Evolutionary conservation across 768 basidiomycete genomes (phyloP).

Genomic region (Lyophyllum shimeji): DNA sequence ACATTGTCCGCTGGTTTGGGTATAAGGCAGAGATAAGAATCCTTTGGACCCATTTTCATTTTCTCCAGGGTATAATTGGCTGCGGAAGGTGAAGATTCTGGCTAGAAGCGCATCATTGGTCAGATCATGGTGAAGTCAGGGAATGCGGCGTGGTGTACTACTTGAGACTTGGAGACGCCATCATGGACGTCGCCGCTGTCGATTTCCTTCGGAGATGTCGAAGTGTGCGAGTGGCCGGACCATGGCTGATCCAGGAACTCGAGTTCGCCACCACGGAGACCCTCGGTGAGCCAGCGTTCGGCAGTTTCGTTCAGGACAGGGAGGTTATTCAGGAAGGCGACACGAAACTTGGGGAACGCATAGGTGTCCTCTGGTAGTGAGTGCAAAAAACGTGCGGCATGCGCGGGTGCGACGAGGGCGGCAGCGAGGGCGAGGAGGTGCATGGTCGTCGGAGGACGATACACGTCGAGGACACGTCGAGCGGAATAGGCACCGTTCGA

Average conservation of each 20-base stretch:
- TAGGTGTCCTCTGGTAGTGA: constrained; percentile 78
- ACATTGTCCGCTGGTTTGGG: constrained; percentile 57
- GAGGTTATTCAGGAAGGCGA: constrained; percentile 77
- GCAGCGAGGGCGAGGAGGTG: constrained; percentile 17
- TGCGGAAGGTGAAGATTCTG: constrained; percentile 16
- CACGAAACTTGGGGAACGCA: constrained; percentile 80
- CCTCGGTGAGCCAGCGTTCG: constrained; percentile 68
- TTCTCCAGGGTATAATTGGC: constrained; percentile 59
- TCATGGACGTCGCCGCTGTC: constrained; percentile 41
- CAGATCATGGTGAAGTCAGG: constrained; percentile 19
- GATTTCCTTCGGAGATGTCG: constrained; percentile 54
- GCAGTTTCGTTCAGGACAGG: constrained; percentile 75
- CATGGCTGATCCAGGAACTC: constrained; percentile 76
- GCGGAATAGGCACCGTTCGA: not conserved
- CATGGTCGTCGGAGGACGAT: constrained; percentile 3
- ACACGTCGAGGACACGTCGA: constrained; percentile 7
- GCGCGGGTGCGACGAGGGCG: constrained; percentile 27
- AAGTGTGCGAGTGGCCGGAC: constrained; percentile 40
- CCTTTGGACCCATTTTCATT: constrained; percentile 70
- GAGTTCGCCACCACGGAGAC: constrained; percentile 69
- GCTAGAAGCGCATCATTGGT: constrained; percentile 17
- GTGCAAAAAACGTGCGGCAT: constrained; percentile 50
- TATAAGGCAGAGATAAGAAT: constrained; percentile 77
- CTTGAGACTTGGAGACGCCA: constrained; percentile 27
- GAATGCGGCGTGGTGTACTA: constrained; percentile 21